phyloP scores from a whole-genome alignment of 768 basidiomycete species.

The Kwoniella bestiolae region DNA sequence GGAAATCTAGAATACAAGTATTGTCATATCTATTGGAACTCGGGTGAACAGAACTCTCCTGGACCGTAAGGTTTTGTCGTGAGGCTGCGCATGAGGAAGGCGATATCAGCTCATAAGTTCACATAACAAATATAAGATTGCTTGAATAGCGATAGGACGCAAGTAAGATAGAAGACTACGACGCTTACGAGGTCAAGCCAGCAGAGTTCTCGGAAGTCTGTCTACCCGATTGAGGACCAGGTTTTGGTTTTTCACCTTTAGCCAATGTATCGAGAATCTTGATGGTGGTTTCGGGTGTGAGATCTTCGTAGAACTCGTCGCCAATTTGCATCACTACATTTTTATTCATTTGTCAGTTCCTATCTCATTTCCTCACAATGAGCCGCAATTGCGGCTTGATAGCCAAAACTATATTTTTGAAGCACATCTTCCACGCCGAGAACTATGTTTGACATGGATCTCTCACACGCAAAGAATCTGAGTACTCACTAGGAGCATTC shows the following conservation, averaged over 20 bases:
- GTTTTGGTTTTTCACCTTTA: conserved; percentile 78
- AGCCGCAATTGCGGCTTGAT: too few species aligned
- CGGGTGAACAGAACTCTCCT: conserved; percentile 82
- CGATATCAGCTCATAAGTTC: conserved; percentile 7
- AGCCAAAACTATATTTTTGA: too few species aligned
- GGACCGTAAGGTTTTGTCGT: conserved; percentile 82
- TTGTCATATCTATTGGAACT: conserved; percentile 71
- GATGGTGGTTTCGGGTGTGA: conserved; percentile 60
- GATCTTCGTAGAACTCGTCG: conserved; percentile 85
- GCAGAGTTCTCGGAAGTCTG: conserved; percentile 91
- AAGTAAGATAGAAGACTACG: neutral
- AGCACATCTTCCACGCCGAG: too few species aligned
- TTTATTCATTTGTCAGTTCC: neutral
- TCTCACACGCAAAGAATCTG: too few species aligned
- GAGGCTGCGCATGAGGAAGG: conserved; percentile 19
- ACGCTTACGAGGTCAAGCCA: conserved; percentile 69
- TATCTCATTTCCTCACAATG: too few species aligned
- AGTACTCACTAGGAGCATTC: conserved; percentile 65
- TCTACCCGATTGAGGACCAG: conserved; percentile 89
- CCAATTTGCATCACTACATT: conserved; percentile 81
- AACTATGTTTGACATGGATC: too few species aligned
- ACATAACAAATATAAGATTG: too few species aligned
- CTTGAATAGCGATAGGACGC: too few species aligned
- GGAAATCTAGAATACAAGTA: neutral
- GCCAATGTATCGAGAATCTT: conserved; percentile 59